A percentile compares a stretch with the other conserved stretches of the same genome.
Conservation (phyloP, 768 basidiomycete genomes). For the Mycena epipterygia region DNA sequence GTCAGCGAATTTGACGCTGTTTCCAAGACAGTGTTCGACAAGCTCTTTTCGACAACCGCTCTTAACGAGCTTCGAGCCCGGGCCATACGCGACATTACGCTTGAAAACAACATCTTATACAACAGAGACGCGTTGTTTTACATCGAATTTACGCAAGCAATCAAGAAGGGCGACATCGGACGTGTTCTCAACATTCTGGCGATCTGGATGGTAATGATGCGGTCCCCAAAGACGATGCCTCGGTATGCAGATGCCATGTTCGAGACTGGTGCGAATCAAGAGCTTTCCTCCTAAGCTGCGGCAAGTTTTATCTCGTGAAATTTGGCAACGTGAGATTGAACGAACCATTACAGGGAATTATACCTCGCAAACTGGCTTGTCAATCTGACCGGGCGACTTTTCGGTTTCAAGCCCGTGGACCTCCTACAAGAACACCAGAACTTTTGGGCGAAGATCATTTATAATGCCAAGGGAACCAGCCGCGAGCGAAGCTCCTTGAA, state of each 20-base stretch:
- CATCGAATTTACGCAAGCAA: conserved; percentile 30
- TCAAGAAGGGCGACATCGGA: conserved; percentile 41
- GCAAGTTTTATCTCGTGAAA: background rate
- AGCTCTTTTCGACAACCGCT: conserved; percentile 25
- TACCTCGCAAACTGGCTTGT: conserved; percentile 20
- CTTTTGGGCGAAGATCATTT: conserved; percentile 26
- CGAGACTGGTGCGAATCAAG: conserved; percentile 14
- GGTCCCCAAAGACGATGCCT: conserved; percentile 28
- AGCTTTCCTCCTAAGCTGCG: no score
- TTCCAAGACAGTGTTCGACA: conserved; percentile 6
- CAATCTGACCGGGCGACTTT: no score
- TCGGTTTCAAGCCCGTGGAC: no score
- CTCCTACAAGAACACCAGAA: no score
- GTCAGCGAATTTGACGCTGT: conserved; percentile 16
- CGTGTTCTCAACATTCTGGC: conserved; percentile 30
- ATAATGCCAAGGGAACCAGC: conserved; percentile 11
- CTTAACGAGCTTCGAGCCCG: conserved; percentile 10
- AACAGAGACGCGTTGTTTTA: conserved; percentile 38
- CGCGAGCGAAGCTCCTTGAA: conserved; percentile 7
- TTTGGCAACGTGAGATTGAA: no score
- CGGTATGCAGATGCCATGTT: conserved; percentile 4
- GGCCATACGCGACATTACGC: background rate
- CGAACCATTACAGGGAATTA: conserved; percentile 2
- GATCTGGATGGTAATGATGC: conserved; percentile 35
- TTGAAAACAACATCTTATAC: conserved; percentile 34